Base-by-base conservation (phyloP, 352 stramenopile species). In the Thalassiosira sp. region DNA sequence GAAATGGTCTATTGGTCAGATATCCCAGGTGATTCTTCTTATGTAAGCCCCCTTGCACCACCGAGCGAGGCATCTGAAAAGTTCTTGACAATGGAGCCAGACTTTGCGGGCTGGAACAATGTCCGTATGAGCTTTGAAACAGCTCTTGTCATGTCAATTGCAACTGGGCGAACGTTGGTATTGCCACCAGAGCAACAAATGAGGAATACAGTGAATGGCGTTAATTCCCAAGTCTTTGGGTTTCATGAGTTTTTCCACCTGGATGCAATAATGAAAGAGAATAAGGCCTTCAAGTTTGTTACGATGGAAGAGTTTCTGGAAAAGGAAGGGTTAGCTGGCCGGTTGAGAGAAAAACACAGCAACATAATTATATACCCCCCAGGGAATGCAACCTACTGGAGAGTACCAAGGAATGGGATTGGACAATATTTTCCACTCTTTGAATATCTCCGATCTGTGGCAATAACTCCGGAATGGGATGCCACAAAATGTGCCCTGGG, bases 61-160 rank as follows among this genome's bases (percentile, higher is more conserved):
- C 45, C 62, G 22, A 49, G 62, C 40, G 71, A 56, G 77, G 60
- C 49, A 18, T 25, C 6, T 46, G 40, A 62, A 80, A 20, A 27
- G 33, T 96, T 94, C 76, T 76, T 96, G 2, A 96, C 93, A 5
- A 97, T 97, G 72, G 93, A 97, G 81, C 88, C 91, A 8, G 93
- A 96, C 68, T 59, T 84, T 53, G 91, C 89, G 10, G 92, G 92
- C n/a, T 96, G 88, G 85, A 97, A 96, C 68, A 97, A 96, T 77
- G 94, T 95, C 48, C 89, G 82, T 24, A 89, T 96, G 89, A 83
- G 78, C 16, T 91, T 95, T 79, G 93, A 97, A 82, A 91, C 89
- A 18, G 76, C 91, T 7, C 46, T 95, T 3, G 84, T 93, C 5
- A 87, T 96, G 43, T 90, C 92, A 13, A 70, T 88, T 61, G 87